Evolutionary conservation across 2,329 filamentous ascomycete species (phyloP).

Genomic region (Ilyonectria robusta): DNA sequence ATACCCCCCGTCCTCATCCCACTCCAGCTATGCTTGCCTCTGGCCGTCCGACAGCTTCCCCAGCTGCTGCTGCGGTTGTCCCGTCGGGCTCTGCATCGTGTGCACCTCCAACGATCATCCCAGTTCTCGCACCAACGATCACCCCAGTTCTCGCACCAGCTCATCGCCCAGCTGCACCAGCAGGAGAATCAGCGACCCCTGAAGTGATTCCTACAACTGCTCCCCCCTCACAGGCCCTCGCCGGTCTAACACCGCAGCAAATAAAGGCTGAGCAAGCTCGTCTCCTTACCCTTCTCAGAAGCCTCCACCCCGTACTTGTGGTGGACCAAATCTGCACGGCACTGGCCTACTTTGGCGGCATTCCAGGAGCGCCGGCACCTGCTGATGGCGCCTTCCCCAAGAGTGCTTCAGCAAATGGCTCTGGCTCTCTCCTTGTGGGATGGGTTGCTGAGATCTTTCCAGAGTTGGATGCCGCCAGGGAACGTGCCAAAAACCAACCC

Average conservation of each 20-base stretch:
- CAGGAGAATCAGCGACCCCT: constrained; percentile 9
- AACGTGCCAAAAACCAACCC: constrained; percentile 42
- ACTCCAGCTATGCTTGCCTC: constrained; percentile 2
- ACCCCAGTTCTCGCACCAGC: not conserved
- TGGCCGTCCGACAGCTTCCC: constrained; percentile 10
- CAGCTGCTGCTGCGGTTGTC: not conserved
- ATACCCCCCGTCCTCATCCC: constrained; percentile 6
- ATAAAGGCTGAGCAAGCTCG: constrained; percentile 73
- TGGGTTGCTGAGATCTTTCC: constrained; percentile 77
- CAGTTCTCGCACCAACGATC: not conserved
- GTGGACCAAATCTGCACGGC: constrained; percentile 76
- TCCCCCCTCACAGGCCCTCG: constrained; percentile 35
- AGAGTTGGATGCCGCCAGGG: constrained; percentile 44
- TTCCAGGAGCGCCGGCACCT: constrained; percentile 68
- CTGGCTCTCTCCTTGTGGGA: constrained; percentile 70
- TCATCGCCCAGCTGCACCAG: constrained; percentile 9
- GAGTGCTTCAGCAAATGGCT: constrained; percentile 69
- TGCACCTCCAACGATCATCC: not conserved
- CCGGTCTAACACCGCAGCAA: constrained; percentile 55
- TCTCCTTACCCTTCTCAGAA: constrained; percentile 69
- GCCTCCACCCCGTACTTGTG: constrained; percentile 67
- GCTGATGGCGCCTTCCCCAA: constrained; percentile 67
- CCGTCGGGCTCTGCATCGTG: constrained; percentile 7
- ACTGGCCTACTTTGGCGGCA: constrained; percentile 74
- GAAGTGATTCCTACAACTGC: constrained; percentile 9